Evolutionary conservation across 176 grass and related monocot species (phyloP), one percentile per base, ranked within the genome.

Genomic region (Alopecurus myosuroides): DNA sequence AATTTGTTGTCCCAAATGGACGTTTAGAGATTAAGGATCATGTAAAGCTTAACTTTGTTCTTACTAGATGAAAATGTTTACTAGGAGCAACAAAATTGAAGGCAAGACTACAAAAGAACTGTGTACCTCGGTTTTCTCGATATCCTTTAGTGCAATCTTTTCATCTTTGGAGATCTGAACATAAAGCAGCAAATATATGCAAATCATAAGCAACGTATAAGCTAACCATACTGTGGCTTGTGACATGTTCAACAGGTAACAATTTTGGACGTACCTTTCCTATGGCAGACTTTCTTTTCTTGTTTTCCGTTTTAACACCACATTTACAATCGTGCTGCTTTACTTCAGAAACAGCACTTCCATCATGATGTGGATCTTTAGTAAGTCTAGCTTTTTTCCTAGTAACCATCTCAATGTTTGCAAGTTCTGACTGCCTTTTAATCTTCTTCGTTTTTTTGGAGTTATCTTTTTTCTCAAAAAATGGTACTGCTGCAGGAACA

Each of bases 361-460:
- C 88, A 88, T 90, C 90, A 81, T 81, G 82, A 63, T 70, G 80
- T 61, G 81, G 82, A 70, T 88, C 64, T 86, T 94, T 99, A 44
- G 81, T 31, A 84, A 72, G 2, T 86, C 88, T 99, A 94, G 84
- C 75, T 72, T 84, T 95, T 87, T 87, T 95, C 81, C 90, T 83
- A 58, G 88, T 77, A 89, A 82, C 69, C 68, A 91, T 77, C 11
- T 92, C 91, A 51, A 37, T 30, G 19, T 81, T 86, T 87, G 82
- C 68, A 77, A 88, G 85, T 73, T 90, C 76, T 56, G 92, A 86
- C 66, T 94, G 84, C 77, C 82, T 94, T 89, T 90, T 94, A 12
- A 89, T 76, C 88, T 90, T 94, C 77, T 90, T 98, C 15, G 72
- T 62, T 34, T 82, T 77, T 89, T 86, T 96, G 81, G 80, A 49